Conservation (phyloP, 352 stramenopile genomes). For the Phytophthora boehmeriae region DNA sequence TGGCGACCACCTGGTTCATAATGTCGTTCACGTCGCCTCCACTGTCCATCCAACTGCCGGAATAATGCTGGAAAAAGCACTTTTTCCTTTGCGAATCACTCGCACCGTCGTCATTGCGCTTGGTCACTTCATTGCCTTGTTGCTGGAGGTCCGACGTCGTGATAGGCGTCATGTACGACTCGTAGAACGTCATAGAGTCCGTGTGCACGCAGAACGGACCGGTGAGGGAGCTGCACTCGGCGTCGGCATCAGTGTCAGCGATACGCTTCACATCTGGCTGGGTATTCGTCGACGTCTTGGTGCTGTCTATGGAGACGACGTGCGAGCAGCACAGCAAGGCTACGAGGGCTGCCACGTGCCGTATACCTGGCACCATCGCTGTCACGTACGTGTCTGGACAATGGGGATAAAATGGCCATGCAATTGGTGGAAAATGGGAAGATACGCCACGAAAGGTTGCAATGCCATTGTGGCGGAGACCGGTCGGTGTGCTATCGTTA, state of each 20-base stretch:
- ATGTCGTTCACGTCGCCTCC: conserved; percentile 66
- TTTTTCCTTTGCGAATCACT: conserved; percentile 29
- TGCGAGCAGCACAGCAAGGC: conserved; percentile 9
- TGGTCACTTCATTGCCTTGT: conserved; percentile 13
- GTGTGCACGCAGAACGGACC: conserved; percentile 65
- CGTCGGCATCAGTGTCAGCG: conserved; percentile 2
- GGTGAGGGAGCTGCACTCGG: conserved; percentile 65
- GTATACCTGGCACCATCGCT: not conserved
- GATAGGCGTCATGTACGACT: conserved; percentile 71
- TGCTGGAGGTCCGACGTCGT: conserved; percentile 30
- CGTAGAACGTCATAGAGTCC: conserved; percentile 40
- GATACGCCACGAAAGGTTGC: conserved; percentile 24
- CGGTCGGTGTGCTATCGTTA: not conserved
- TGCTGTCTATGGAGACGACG: not conserved
- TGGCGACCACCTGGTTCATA: conserved; percentile 56
- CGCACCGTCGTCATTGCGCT: conserved; percentile 6
- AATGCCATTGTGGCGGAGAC: conserved; percentile 4
- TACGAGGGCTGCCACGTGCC: conserved; percentile 9
- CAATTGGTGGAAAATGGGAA: conserved; percentile 31
- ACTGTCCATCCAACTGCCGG: conserved; percentile 73
- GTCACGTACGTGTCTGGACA: conserved; percentile 17
- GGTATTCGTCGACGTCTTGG: not conserved
- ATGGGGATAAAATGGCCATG: not conserved
- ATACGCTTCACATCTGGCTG: not conserved
- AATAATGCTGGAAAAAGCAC: conserved; percentile 76